Base-by-base conservation (phyloP, 2,329 filamentous ascomycete species). In the Cadophora sp. region DNA sequence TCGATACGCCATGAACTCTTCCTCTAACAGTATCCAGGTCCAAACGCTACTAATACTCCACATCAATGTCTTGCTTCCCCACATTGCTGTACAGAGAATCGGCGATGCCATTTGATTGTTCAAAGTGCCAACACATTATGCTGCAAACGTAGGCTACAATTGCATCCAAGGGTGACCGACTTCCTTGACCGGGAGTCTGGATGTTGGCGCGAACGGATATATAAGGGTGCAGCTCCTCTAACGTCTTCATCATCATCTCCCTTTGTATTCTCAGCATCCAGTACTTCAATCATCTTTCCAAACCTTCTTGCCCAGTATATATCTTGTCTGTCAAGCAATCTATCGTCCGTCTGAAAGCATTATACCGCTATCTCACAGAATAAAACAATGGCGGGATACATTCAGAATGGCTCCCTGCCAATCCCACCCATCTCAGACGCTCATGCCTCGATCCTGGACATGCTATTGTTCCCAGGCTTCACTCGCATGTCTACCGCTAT, bases 401-500 rank as follows among this genome's bases (percentile, higher is more conserved):
- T 56, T 56, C 30, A 56, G 27, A 56, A 78, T 88, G 64, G 53
- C 22, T 56, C 33, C 27, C 53, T 22, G 16, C 53, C 30, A 39
- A 36, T 8, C 33, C 16, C 16, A 20, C 16, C 27, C 9, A 30
- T 56, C 53, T 20, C 53, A 30, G n/a, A 56, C 53, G 53, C 53
- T 39, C 53, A 56, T 39, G 53, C 53, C 53, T 56, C 53, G 33
- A 56, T 56, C 53, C 53, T 56, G 30, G 33, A 56, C 30, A n/a
- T 53, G 13, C 4, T 51, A 13, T 56, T 56, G 30, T 56, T 39
- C 53, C 30, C 30, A 56, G 30, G 53, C 27, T 56, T 56, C 30
- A 56, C 53, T 30, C 53, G 53, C 30, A 36, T 56, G 30, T 84
- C 85, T 0, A 79, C 80, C 5, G 80, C 83, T 9, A 74, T 88